Base-by-base conservation (phyloP, 2,329 filamentous ascomycete genomes). In the Lasiodiplodia theobromae region DNA sequence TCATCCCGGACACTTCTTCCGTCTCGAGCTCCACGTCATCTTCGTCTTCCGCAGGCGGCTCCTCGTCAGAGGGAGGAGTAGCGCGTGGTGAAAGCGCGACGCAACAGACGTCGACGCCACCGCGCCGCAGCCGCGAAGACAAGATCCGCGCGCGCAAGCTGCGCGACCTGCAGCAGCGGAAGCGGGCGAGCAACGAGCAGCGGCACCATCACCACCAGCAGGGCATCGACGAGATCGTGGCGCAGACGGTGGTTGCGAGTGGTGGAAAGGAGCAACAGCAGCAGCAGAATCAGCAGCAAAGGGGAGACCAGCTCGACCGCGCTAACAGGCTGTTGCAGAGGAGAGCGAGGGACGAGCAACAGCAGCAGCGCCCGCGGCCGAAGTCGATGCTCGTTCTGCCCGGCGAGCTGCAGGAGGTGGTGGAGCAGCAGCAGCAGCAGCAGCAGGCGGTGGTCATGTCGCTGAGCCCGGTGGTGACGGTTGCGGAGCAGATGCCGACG, bases 141-240 rank as follows among this genome's bases (percentile, higher is more conserved):
- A 72, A 74, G 12, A 75, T 74, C 37, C 73, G 76, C 34, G 72
- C 70, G 28, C 73, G 77, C 21, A 79, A 79, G 69, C 69, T 77
- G 38, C 74, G 77, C 18, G 77, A 80, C 56, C 62, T 69, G 18
- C 57, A 71, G 49, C 31, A 28, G 28, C 21, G 31, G n/a, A 38
- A 38, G 28, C 16, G 31, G n/a, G 54, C 18, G 18, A 66, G 38
- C 56, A 21, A 28, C 56, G 31, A 21, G 52, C 12, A 54, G 21
- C 52, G 7, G 18, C 31, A 34, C 31, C 53, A 56, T 11, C 31
- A 10, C 53, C 5, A 8, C 23, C 44, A 53, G 3, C 69, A 66
- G 23, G 66, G 51, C 52, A 71, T 71, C 40, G 69, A 69, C 44
- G 70, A 70, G 68, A 51, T 67, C 54, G 38, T 68, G 5, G 56